These are phyloP conservation scores for Corymbia maculata DNA, from an alignment of 345 rosid genomes.

Conservation along the genomic window DNA sequence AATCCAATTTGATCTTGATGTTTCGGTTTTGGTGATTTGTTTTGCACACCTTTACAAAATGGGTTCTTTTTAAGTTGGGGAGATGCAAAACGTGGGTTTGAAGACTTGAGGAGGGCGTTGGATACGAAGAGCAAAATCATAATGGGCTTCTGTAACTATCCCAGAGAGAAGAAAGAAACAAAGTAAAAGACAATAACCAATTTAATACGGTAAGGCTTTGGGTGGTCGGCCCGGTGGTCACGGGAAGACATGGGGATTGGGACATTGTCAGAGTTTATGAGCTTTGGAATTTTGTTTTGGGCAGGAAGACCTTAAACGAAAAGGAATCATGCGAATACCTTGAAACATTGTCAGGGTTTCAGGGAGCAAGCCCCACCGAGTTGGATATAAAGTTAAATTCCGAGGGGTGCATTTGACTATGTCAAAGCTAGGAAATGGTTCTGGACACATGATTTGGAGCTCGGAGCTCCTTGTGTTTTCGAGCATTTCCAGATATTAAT, in stretches of 20 bases:
- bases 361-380: background rate
- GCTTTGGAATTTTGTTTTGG: background rate
- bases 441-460: background rate
- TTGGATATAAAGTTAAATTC: background rate
- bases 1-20: too few species aligned
- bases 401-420: background rate
- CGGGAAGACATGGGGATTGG: background rate
- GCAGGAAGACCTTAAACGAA: background rate
- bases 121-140: background rate
- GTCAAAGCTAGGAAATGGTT: background rate
- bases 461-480: background rate
- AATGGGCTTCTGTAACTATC: background rate
- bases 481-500: background rate
- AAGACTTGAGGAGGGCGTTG: background rate
- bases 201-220: background rate
- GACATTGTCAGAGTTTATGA: background rate
- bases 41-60: background rate
- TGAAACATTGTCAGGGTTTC: background rate
- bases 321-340: background rate
- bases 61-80: background rate
- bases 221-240: background rate
- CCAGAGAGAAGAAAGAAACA: background rate
- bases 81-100: background rate
- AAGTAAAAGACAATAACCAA: background rate
- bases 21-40: too few species aligned